These are phyloP conservation scores for Colletotrichum liriopes DNA, from an alignment of 2,329 filamentous ascomycete genomes.

Conservation along the genomic window DNA sequence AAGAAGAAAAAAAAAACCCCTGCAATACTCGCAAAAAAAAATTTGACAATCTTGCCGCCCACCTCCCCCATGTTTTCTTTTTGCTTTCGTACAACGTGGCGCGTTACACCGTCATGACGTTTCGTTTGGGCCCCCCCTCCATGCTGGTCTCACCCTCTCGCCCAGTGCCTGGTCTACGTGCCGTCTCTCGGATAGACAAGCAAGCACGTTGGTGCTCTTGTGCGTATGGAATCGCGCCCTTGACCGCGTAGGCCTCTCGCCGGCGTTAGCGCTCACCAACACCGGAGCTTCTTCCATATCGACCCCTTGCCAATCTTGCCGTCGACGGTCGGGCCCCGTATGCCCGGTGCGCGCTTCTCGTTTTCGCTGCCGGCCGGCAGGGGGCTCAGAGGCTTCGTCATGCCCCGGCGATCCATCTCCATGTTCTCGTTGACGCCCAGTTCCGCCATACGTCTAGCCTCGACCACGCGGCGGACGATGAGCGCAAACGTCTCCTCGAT, in stretches of 20 bases:
- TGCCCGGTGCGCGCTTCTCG: slow-evolving; percentile 64
- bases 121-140: not conserved
- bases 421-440: slow-evolving; percentile 61
- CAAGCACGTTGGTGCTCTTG: not conserved
- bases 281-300: slow-evolving; percentile 72
- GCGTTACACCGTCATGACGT: slow-evolving; percentile 30
- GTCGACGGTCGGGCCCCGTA: slow-evolving; percentile 61
- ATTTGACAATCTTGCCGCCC: slow-evolving; percentile 8
- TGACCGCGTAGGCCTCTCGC: not conserved
- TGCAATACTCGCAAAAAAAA: not conserved
- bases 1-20: too few relatives aligned
- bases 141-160: not conserved
- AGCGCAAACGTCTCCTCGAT: slow-evolving; percentile 91
- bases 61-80: slow-evolving; percentile 23
- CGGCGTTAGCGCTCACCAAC: slow-evolving; percentile 59
- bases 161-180: not conserved
- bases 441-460: slow-evolving; percentile 68
- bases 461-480: slow-evolving; percentile 74
- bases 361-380: slow-evolving; percentile 56
- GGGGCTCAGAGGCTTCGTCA: slow-evolving; percentile 72
- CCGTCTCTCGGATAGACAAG: not conserved
- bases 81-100: slow-evolving; percentile 21
- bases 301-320: slow-evolving; percentile 60
- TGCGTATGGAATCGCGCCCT: not conserved
- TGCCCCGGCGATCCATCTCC: slow-evolving; percentile 65